Percentiles rank a stretch among this genome's conserved stretches.
Evolutionary conservation across 1,284 basidiomycete genomes (phyloP).

Genomic region (Papiliotrema nemorosa): DNA sequence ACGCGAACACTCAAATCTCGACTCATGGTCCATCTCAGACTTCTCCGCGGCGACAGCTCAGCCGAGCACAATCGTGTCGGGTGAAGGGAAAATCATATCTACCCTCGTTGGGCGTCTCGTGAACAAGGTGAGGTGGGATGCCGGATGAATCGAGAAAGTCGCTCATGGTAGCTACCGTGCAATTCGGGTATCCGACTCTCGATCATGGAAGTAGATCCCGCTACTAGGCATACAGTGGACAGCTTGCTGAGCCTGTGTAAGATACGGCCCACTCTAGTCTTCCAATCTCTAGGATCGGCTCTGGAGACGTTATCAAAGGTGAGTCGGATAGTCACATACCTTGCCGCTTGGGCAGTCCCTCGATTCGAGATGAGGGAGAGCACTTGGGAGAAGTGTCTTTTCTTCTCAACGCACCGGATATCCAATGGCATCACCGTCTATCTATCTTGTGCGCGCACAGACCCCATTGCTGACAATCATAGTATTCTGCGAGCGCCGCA

Average conservation of each 20-base stretch:
- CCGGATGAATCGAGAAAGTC: not conserved
- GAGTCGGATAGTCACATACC: conserved; percentile 7
- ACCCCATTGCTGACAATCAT: too few relatives aligned
- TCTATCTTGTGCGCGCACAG: too few relatives aligned
- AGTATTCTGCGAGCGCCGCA: conserved; percentile 31
- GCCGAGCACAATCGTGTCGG: not conserved
- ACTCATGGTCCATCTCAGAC: not conserved
- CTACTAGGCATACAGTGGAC: conserved; percentile 68
- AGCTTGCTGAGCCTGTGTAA: conserved; percentile 72
- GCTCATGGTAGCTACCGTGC: conserved; percentile 65
- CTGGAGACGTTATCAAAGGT: conserved; percentile 75
- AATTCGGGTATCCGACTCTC: conserved; percentile 71
- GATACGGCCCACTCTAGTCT: conserved; percentile 72
- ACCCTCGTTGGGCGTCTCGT: conserved; percentile 37
- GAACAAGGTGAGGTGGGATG: conserved; percentile 32
- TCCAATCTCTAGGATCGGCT: conserved; percentile 68
- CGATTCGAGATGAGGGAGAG: too few relatives aligned
- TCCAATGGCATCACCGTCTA: too few relatives aligned
- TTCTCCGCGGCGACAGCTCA: not conserved
- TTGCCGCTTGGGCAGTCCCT: too few relatives aligned
- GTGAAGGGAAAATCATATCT: conserved; percentile 38
- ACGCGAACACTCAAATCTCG: not conserved
- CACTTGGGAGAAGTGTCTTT: too few relatives aligned
- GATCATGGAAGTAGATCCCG: conserved; percentile 68
- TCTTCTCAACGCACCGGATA: too few relatives aligned